phyloP scores from a whole-genome alignment of 176 grass and related monocot species.

The Areca catechu region DNA sequence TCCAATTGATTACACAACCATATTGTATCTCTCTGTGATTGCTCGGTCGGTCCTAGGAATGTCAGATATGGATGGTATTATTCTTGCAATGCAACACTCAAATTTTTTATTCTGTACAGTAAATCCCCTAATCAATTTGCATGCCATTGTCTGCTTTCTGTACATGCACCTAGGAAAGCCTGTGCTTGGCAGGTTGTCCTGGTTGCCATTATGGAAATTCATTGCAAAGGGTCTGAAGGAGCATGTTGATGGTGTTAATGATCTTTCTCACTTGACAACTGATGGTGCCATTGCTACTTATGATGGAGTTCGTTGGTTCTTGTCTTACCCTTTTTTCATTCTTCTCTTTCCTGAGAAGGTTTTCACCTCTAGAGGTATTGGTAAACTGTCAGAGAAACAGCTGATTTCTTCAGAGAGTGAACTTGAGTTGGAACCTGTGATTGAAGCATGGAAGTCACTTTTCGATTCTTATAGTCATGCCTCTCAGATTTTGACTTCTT shows the following conservation, averaged over 20 bases:
- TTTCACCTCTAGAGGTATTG: slow-evolving; percentile 2
- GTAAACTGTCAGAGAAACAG: slow-evolving; percentile 6
- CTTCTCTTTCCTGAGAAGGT: slow-evolving; percentile 7
- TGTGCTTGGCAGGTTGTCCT: slow-evolving; percentile 14
- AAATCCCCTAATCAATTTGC: slow-evolving; percentile 11
- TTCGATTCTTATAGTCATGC: slow-evolving; percentile 14
- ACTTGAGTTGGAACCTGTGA: slow-evolving; percentile 19
- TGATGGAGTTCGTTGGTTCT: slow-evolving; percentile 29
- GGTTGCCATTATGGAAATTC: slow-evolving; percentile 38
- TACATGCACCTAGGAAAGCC: slow-evolving; percentile 20
- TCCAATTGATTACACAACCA: slow-evolving; percentile 38
- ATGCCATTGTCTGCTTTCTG: slow-evolving; percentile 30
- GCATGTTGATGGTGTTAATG: neutral
- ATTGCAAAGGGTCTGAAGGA: slow-evolving; percentile 23
- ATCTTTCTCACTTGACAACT: neutral
- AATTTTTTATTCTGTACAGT: slow-evolving; percentile 13
- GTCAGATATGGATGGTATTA: slow-evolving; percentile 13
- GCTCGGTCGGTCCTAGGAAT: slow-evolving; percentile 25
- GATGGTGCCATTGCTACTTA: neutral
- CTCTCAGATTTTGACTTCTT: slow-evolving; percentile 18
- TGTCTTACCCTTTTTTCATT: slow-evolving; percentile 42
- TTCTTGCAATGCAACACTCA: slow-evolving; percentile 6
- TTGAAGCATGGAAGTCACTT: slow-evolving; percentile 36
- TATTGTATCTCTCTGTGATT: slow-evolving; percentile 32
- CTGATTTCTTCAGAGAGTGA: slow-evolving; percentile 5